Evolutionary conservation across 78 protist genomes (phyloP), one percentile per base, ranked within the genome.

Genomic region (Isochrysis galbana): DNA sequence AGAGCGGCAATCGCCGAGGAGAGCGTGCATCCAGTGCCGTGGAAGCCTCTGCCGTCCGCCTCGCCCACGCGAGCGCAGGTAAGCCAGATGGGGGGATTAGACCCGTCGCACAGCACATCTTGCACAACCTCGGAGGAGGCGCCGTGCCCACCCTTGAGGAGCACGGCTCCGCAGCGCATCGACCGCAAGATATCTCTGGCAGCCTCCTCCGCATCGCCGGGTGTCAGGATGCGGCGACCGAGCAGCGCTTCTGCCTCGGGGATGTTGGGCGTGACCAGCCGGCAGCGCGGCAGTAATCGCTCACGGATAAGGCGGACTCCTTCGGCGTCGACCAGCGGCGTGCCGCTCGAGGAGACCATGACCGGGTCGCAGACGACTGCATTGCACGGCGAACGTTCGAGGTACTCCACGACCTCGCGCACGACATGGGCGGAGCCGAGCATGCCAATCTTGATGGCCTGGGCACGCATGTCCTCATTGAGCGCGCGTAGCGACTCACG

Each of bases 381-480:
- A 36, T 0, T 4, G 42, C 5, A 48, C 32, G 55, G n/a, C n/a
- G 74, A 61, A 61, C 23, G 23, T 23, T 3, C 74, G 55, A 36
- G 46, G 77, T 67, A 55, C 32, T 0, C 34, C 22, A 46, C 90
- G 29, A 78, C 83, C 34, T 7, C 74, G 23, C 0, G 38, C 36
- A 89, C 82, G n/a, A 46, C 47, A 61, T 0, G 45, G 34, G 38
- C 74, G 32, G n/a, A 1, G n/a, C 69, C 36, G n/a, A 89, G 89
- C 95, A 93, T 93, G 25, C 95, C 95, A 17, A 89, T 72, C 92
- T 93, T 93, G 51, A 93, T 25, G 36, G 77, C 95, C 25, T 69
- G 55, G 5, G 72, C 74, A 5, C 41, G 74, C 29, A 89, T 32
- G 92, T 93, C 95, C 44, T 2, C 86, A 54, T n/a, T 69, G 23